Evolutionary conservation across 306 rosid species (phyloP).

Genomic region (Gynostemma pentaphyllum): DNA sequence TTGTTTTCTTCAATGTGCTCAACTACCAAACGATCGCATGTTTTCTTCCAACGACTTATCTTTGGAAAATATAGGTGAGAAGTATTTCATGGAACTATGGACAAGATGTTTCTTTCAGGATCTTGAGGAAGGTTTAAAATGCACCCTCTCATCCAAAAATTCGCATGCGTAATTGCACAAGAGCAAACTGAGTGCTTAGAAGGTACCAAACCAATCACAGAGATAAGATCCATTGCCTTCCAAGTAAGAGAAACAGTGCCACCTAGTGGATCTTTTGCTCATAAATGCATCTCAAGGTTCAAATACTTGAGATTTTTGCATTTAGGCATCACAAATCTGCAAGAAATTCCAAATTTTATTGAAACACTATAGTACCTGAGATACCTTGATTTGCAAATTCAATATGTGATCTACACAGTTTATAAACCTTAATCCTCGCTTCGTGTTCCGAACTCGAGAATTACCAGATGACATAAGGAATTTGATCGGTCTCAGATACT

Average conservation of each 20-base stretch:
- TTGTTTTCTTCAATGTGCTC: slow-evolving; percentile 3
- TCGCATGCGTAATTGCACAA: not conserved
- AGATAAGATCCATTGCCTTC: not conserved
- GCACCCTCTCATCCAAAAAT: not conserved
- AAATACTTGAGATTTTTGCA: not conserved
- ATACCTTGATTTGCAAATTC: slow-evolving; percentile 6
- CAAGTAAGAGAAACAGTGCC: not conserved
- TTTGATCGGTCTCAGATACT: not conserved
- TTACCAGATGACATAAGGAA: not conserved
- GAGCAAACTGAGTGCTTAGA: not conserved
- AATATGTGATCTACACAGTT: not conserved
- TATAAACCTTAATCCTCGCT: not conserved
- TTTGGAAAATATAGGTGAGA: not conserved
- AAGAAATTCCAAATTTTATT: slow-evolving; percentile 3
- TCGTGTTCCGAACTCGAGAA: not conserved
- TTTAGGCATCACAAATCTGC: not conserved
- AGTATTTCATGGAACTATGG: slow-evolving; percentile 6
- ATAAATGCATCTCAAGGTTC: not conserved
- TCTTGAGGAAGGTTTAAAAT: not conserved
- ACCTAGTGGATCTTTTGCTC: not conserved
- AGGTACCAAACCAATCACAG: not conserved
- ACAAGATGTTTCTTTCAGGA: slow-evolving; percentile 6
- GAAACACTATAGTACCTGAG: not conserved
- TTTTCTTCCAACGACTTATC: not conserved
- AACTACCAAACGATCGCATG: not conserved